Evolutionary conservation across 345 rosid species (phyloP), one percentile per base, ranked within the genome.

Genomic region (Erodium maritimum): DNA sequence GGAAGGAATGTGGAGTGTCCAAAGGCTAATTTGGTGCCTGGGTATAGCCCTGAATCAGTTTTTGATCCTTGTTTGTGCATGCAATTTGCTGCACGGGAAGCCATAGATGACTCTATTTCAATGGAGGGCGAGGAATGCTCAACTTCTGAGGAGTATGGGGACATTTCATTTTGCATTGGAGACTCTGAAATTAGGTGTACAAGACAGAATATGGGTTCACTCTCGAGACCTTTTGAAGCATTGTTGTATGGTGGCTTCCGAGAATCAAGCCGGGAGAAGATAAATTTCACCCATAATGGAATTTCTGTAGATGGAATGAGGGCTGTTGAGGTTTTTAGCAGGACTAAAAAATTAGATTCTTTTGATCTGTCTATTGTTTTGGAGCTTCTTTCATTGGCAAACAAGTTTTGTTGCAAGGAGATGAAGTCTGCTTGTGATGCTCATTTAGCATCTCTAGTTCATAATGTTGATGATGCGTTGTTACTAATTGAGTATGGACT

Each of bases 1-100:
- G 96, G 96, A 23, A 80, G 93, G 52, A 94, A 80, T 57, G 55
- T 87, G 33, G 95, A 94, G 63, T 94, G 99, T 50, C 99, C 97
- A 1, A 79, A 67, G 71, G 90, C 96, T n/a, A 76, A 80, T 54
- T 69, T 94, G 72, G 79, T 83, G 10, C 18, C 84, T 5, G 93
- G 97, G 24, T 90, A 90, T 16, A 68, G 75, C 55, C 95, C 97
- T 0, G 97, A 85, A 56, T 71, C 85, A 0, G 79, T 74, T 0
- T 74, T 75, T 50, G 96, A 87, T 72, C 80, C 75, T 24, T 90
- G 97, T 67, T 11, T 64, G 29, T 90, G 99, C 65, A 69, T 78
- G 1, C 69, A 75, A 63, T 68, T 65, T n/a, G n/a, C n/a, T n/a
- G n/a, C n/a, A n/a, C n/a, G n/a, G n/a, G n/a, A 0, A 71, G 69